Conservation (phyloP, 306 rosid genomes). For the Acacia crassicarpa region DNA sequence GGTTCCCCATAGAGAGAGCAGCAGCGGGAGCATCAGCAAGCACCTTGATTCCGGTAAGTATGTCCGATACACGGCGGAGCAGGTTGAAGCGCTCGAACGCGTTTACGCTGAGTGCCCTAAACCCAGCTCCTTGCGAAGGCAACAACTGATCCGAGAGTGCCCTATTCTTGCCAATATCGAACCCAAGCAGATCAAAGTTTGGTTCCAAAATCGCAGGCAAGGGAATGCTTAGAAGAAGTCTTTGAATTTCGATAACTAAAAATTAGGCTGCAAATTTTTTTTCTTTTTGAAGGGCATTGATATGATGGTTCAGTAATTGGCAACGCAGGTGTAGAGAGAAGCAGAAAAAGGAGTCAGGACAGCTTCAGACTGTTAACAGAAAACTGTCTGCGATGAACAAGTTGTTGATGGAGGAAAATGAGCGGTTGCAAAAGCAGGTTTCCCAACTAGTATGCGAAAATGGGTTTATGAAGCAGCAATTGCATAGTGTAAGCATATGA, state of each 20-base stretch:
- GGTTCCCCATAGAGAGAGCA: slow-evolving; percentile 84
- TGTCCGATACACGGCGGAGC: slow-evolving; percentile 92
- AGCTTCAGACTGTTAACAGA: slow-evolving; percentile 91
- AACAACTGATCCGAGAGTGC: slow-evolving; percentile 89
- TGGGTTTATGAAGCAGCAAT: slow-evolving; percentile 90
- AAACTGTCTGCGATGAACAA: slow-evolving; percentile 92
- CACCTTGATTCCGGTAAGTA: slow-evolving; percentile 90
- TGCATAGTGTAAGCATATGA: slow-evolving; percentile 77
- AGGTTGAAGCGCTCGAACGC: slow-evolving; percentile 89
- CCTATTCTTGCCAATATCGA: slow-evolving; percentile 91
- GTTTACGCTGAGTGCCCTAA: slow-evolving; percentile 94
- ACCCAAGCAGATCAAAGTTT: slow-evolving; percentile 98
- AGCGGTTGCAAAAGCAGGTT: slow-evolving; percentile 96
- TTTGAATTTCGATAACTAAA: background rate
- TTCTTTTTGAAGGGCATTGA: background rate
- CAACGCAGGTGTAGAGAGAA: slow-evolving; percentile 90
- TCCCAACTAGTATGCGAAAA: slow-evolving; percentile 91
- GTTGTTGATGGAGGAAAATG: slow-evolving; percentile 98
- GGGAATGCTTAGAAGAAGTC: background rate
- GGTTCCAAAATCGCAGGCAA: slow-evolving; percentile 98
- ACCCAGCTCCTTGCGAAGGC: slow-evolving; percentile 88
- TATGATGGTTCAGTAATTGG: slow-evolving; percentile 19
- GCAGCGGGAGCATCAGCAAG: slow-evolving; percentile 77
- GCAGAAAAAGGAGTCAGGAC: slow-evolving; percentile 90
- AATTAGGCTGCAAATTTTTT: background rate